Percentiles rank a stretch among this genome's conserved stretches.
Evolutionary conservation across 192 early-diverging fungal species (phyloP).

Genomic region (Diversispora eburnea): DNA sequence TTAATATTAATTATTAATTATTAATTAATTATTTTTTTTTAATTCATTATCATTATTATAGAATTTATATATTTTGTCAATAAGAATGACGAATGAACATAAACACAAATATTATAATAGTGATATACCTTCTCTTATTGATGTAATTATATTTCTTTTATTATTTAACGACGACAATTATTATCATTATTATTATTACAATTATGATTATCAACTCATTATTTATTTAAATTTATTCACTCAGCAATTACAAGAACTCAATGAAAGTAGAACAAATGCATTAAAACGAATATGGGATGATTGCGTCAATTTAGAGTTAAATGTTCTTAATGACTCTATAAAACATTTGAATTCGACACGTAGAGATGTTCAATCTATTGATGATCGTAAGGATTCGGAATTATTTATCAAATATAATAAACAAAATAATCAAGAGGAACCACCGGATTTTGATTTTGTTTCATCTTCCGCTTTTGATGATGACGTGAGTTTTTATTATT

Average conservation of each 20-base stretch:
- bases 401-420: constrained; percentile 45
- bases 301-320: constrained; percentile 47
- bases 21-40: background rate
- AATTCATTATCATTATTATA: constrained; percentile 27
- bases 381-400: constrained; percentile 50
- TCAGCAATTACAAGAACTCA: constrained; percentile 61
- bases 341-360: constrained; percentile 35
- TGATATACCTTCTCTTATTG: constrained; percentile 58
- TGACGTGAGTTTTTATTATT: constrained; percentile 29
- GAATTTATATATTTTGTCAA: constrained; percentile 65
- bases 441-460: constrained; percentile 36
- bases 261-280: constrained; percentile 49
- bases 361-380: constrained; percentile 41
- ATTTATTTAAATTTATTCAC: no score
- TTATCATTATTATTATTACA: no score
- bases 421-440: constrained; percentile 27
- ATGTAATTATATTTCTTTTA: constrained; percentile 41
- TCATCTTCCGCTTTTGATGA: constrained; percentile 34
- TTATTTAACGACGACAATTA: background rate
- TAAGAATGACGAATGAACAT: constrained; percentile 60
- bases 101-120: constrained; percentile 58
- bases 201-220: no score
- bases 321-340: constrained; percentile 35
- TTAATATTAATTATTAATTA: background rate
- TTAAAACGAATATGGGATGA: constrained; percentile 51